Base-by-base conservation (phyloP, 768 basidiomycete species). In the Russula griseocarnosa region DNA sequence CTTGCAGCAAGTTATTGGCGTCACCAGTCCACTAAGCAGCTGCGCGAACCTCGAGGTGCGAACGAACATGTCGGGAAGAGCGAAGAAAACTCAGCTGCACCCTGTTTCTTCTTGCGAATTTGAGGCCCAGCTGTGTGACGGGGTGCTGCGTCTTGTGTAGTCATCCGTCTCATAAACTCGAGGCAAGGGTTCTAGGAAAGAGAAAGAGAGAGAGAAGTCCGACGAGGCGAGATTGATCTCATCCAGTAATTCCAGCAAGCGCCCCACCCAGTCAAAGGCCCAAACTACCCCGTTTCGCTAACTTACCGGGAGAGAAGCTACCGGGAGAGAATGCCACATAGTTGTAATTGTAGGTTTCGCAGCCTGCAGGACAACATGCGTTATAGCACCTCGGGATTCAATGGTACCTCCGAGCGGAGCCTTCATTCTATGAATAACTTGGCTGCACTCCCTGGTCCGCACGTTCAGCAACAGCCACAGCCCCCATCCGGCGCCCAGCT, bases 331-430 rank as follows among this genome's bases (percentile, higher is more conserved):
- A 36, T 40, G 44, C 46, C 36, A n/a, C 53, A 22, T 16, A 53
- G 57, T 11, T 47, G 22, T 47, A 44, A 46, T 53, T 26, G 53
- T 51, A n/a, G 59, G 22, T 20, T 58, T 22, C 10, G 18, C 10
- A 14, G 20, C 63, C 63, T 65, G 63, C 63, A 61, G 63, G 63
- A 34, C 22, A 36, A 47, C 63, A 65, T 65, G 63, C 26, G 59
- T 65, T 36, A 36, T 32, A 34, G 58, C 26, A 38, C 47, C 58
- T 52, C 47, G 52, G 46, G 32, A 22, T 52, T 28, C 52, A 53
- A 32, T 49, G 24, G 20, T 30, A 55, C 28, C 30, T 18, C 52
- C 26, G 51, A 47, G 46, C 42, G 44, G 13, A 34, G 10, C 42
- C 20, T 24, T 46, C 58, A 30, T 64, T 54, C 44, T 11, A 60